Conservation (phyloP, 805 yeast genomes). For the Starmerella cellae region DNA sequence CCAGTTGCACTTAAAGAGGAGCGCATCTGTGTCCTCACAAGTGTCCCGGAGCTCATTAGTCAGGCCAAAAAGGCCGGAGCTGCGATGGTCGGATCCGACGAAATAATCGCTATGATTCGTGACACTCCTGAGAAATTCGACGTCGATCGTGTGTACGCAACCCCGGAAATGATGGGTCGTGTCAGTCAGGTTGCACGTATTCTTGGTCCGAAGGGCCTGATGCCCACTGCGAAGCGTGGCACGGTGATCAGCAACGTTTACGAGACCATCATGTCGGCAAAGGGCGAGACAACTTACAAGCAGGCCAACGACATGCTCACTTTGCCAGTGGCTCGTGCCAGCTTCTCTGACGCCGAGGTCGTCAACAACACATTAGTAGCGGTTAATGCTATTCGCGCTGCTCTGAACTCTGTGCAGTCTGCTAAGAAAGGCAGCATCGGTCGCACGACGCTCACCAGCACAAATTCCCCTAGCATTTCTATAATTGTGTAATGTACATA, state of each 20-base stretch:
- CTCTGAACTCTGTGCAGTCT: slow-evolving; percentile 21
- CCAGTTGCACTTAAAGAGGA: slow-evolving; percentile 61
- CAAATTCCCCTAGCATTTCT: slow-evolving; percentile 69
- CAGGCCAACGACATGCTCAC: slow-evolving; percentile 50
- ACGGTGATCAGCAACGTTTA: slow-evolving; percentile 63
- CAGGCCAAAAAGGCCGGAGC: slow-evolving; percentile 50
- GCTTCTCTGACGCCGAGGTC: slow-evolving; percentile 64
- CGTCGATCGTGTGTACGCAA: slow-evolving; percentile 69
- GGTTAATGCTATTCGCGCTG: slow-evolving; percentile 44
- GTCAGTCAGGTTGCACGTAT: slow-evolving; percentile 59
- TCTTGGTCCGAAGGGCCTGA: slow-evolving; percentile 77
- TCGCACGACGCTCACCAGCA: slow-evolving; percentile 50
- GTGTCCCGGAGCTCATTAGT: slow-evolving; percentile 38
- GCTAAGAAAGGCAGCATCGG: slow-evolving; percentile 43
- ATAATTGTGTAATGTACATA: slow-evolving; percentile 32
- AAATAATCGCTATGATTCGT: slow-evolving; percentile 47
- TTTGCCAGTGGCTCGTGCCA: slow-evolving; percentile 63
- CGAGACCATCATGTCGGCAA: slow-evolving; percentile 38
- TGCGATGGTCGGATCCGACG: slow-evolving; percentile 55
- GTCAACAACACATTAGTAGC: slow-evolving; percentile 57
- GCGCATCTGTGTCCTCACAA: slow-evolving; percentile 55
- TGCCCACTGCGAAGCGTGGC: slow-evolving; percentile 79
- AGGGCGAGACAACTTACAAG: slow-evolving; percentile 66
- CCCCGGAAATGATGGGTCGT: slow-evolving; percentile 61
- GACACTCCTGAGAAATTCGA: slow-evolving; percentile 32